These are phyloP conservation scores for Gardenia jasminoides DNA, from an alignment of 257 asterid genomes.

Conservation along the genomic window DNA sequence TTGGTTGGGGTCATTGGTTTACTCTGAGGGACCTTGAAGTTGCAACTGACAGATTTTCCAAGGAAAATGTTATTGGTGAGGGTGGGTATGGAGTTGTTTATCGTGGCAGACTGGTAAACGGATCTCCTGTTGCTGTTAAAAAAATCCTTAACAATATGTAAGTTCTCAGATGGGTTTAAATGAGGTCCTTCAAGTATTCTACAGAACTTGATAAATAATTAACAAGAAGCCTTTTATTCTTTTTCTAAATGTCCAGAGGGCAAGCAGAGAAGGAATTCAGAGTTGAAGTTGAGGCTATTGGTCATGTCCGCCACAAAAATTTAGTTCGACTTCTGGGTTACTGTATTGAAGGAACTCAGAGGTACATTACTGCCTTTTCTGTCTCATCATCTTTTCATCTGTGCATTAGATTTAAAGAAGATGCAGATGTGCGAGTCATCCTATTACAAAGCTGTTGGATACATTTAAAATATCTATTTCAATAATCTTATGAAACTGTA, in stretches of 20 bases:
- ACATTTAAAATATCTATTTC: not conserved
- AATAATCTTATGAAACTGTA: not conserved
- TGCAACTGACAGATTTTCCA: conserved; percentile 60
- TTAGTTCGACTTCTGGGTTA: conserved; percentile 84
- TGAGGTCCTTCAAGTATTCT: not conserved
- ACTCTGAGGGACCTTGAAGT: conserved; percentile 75
- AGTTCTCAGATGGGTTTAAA: conserved; percentile 28
- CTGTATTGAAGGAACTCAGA: conserved; percentile 84
- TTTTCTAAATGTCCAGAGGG: conserved; percentile 43
- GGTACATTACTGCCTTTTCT: conserved; percentile 30
- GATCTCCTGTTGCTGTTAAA: conserved; percentile 75
- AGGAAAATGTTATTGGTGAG: conserved; percentile 77
- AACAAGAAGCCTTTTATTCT: not conserved
- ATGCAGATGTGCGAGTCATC: not conserved
- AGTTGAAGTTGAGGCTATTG: conserved; percentile 92
- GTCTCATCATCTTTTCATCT: not conserved
- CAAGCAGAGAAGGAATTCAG: conserved; percentile 91
- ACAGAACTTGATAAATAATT: not conserved
- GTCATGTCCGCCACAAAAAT: conserved; percentile 88
- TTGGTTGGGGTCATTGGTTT: conserved; percentile 98
- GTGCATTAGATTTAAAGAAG: not conserved
- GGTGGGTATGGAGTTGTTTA: conserved; percentile 94
- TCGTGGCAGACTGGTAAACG: conserved; percentile 58
- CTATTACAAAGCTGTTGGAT: not conserved
- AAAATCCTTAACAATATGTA: conserved; percentile 79